phyloP scores from a whole-genome alignment of 2,329 filamentous ascomycete genomes.

The Epichloe baconii region DNA sequence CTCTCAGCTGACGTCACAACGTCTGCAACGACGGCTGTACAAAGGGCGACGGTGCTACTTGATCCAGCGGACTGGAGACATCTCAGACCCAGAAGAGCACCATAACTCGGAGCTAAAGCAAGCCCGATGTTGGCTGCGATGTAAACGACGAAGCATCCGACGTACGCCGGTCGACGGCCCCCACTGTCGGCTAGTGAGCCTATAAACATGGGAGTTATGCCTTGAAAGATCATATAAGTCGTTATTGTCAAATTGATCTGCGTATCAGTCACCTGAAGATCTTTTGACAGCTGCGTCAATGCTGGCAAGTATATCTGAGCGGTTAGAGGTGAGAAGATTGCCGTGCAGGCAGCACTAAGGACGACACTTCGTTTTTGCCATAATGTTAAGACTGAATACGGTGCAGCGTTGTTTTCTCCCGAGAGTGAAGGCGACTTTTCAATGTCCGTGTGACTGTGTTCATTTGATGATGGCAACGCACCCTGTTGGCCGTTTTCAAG shows the following conservation, averaged over 20 bases:
- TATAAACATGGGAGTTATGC: conserved; percentile 42
- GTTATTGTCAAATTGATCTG: conserved; percentile 39
- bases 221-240: conserved; percentile 48
- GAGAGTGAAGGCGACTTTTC: conserved; percentile 8
- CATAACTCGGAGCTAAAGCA: conserved; percentile 34
- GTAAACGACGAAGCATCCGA: conserved; percentile 39
- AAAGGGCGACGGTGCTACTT: conserved; percentile 45
- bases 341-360: conserved; percentile 23
- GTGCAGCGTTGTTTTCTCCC: conserved; percentile 5
- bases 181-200: conserved; percentile 41
- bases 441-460: not conserved
- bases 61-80: conserved; percentile 45
- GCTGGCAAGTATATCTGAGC: conserved; percentile 43
- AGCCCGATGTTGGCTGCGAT: conserved; percentile 41
- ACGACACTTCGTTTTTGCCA: conserved; percentile 29
- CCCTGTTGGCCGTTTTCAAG: not conserved
- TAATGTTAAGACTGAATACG: conserved; percentile 25
- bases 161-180: conserved; percentile 40
- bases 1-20: conserved; percentile 48
- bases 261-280: conserved; percentile 28
- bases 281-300: conserved; percentile 32
- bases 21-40: conserved; percentile 48
- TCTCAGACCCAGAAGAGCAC: conserved; percentile 37
- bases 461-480: not conserved
- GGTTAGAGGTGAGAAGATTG: conserved; percentile 33